Percentiles rank a stretch among this genome's conserved stretches.
These are phyloP conservation scores for Naematelia encephala DNA, from an alignment of 768 basidiomycete species.

Conservation along the genomic window DNA sequence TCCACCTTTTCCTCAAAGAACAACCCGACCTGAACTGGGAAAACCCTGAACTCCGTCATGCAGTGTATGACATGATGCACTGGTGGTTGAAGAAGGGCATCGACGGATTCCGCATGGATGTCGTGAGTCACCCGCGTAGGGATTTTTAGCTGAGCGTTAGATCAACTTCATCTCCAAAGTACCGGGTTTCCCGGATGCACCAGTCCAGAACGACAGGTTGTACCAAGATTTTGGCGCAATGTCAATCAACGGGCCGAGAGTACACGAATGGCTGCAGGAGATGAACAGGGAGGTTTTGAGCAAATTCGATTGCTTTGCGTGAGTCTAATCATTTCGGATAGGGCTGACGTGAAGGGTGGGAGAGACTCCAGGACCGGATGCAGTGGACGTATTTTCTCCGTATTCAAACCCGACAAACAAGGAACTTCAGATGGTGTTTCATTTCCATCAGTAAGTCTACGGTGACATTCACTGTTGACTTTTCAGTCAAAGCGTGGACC, in stretches of 20 bases:
- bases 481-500: slow-evolving; percentile 15
- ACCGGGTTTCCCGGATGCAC: slow-evolving; percentile 65
- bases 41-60: slow-evolving; percentile 57
- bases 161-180: slow-evolving; percentile 68
- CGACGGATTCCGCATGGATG: slow-evolving; percentile 68
- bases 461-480: not conserved
- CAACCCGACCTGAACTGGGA: slow-evolving; percentile 62
- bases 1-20: slow-evolving; percentile 59
- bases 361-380: slow-evolving; percentile 45
- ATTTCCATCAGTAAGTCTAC: slow-evolving; percentile 38
- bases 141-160: slow-evolving; percentile 42
- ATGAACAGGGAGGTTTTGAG: slow-evolving; percentile 61
- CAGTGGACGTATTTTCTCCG: slow-evolving; percentile 48
- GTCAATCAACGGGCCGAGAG: slow-evolving; percentile 62
- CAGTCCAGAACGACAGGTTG: slow-evolving; percentile 53
- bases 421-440: slow-evolving; percentile 48
- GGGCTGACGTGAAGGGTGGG: slow-evolving; percentile 39
- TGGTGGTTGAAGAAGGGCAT: slow-evolving; percentile 74
- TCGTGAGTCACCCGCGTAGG: slow-evolving; percentile 10
- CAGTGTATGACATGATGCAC: slow-evolving; percentile 60
- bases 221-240: slow-evolving; percentile 59
- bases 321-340: slow-evolving; percentile 7
- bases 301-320: slow-evolving; percentile 36
- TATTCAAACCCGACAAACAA: slow-evolving; percentile 63
- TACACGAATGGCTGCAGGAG: slow-evolving; percentile 67